Conservation (phyloP, 176 grass and related monocot species). For the Leersia perrieri region DNA sequence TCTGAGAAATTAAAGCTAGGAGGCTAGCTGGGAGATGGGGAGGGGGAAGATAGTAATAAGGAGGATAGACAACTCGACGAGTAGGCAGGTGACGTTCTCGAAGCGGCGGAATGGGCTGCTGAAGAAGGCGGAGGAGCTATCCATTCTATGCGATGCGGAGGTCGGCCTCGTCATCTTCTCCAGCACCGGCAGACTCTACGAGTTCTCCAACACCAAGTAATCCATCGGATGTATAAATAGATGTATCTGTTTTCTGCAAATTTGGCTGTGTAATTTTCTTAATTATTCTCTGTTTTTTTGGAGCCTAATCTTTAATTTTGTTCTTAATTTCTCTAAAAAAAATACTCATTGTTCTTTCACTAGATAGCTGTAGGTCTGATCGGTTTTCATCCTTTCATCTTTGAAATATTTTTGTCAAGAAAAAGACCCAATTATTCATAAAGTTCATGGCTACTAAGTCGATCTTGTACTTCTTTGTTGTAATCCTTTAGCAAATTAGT, state of each 20-base stretch:
- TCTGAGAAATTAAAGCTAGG: not conserved
- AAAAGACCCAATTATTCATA: not conserved
- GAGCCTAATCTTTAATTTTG: not conserved
- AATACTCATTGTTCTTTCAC: not conserved
- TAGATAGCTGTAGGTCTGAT: not conserved
- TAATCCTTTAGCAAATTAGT: too few relatives aligned
- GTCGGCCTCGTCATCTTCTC: slow-evolving; percentile 73
- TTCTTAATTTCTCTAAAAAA: not conserved
- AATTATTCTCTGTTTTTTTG: not conserved
- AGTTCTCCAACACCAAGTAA: slow-evolving; percentile 72
- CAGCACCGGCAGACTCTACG: slow-evolving; percentile 62
- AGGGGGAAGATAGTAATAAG: slow-evolving; percentile 71
- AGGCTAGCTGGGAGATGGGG: slow-evolving; percentile 32
- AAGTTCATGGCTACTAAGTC: too few relatives aligned
- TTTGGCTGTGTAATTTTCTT: not conserved
- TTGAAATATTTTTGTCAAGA: not conserved
- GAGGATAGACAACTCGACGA: slow-evolving; percentile 73
- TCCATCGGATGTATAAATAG: not conserved
- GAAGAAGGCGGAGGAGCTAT: slow-evolving; percentile 79
- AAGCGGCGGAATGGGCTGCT: slow-evolving; percentile 66
- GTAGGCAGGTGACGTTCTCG: slow-evolving; percentile 78
- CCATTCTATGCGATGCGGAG: slow-evolving; percentile 70
- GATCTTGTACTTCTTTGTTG: too few relatives aligned
- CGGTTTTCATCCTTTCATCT: not conserved
- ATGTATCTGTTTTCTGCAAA: not conserved